Evolutionary conservation across 805 yeast species (phyloP), one percentile per base, ranked within the genome.

Genomic region (Hyphopichia homilentoma): DNA sequence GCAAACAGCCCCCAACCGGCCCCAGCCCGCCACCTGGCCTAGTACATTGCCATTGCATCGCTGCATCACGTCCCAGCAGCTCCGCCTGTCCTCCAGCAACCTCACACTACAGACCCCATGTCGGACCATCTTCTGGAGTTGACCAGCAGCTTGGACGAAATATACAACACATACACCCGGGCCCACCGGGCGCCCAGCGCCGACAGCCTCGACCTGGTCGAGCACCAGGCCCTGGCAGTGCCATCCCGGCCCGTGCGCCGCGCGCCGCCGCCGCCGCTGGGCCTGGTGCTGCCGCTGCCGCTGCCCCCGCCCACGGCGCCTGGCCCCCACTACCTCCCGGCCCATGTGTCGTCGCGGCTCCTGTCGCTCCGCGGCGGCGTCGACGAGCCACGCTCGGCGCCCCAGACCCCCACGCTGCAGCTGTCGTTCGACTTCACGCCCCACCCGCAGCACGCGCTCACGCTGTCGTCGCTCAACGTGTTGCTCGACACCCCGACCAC

Each of bases 401-500:
- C 61, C 1, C 52, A 44, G 24, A 54, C 63, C 2, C 68, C 66
- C 3, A 44, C 45, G 5, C 52, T 61, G 6, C 12, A 42, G 5
- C 41, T 40, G 11, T 51, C 61, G 5, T 59, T 63, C 41, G 69
- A 64, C 32, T 62, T 63, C 43, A 40, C 40, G 19, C 43, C 47
- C 9, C 46, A 39, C 26, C 52, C 45, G 14, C 45, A 44, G 5
- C 32, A 38, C 1, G 59, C 55, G 4, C 36, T 54, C 36, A 59
- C 66, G 14, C 59, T 54, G 38, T 50, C 65, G 4, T 61, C 68
- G 13, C 40, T 65, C 34, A 58, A 64, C 30, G 65, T 64, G 7
- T 46, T 65, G 30, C 40, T 58, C 18, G 63, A 56, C 34, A 51
- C 59, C 6, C 56, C 59, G 1, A 43, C 51, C 5, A 40, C 44